A percentile compares a stretch with the other conserved stretches of the same genome.
Evolutionary conservation across 1,139 yeast species (phyloP).

Genomic region (Candida anutae): DNA sequence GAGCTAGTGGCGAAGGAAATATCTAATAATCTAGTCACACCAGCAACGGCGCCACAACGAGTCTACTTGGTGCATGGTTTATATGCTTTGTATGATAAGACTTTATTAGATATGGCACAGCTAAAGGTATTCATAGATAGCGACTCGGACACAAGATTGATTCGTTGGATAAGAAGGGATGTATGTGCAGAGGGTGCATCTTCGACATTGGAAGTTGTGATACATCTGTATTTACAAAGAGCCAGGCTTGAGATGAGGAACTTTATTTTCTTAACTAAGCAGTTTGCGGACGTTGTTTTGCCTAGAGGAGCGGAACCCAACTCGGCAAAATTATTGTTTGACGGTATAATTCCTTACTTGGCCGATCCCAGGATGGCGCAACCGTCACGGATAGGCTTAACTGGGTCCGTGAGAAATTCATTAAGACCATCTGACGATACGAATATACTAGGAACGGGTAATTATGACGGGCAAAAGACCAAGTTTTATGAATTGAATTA

Average conservation of each 20-base stretch:
- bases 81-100: conserved; percentile 66
- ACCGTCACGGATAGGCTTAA: conserved; percentile 10
- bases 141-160: conserved; percentile 77
- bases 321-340: conserved; percentile 65
- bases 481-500: conserved; percentile 42
- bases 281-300: conserved; percentile 71
- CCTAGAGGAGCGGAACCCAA: conserved; percentile 64
- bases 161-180: conserved; percentile 58
- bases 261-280: conserved; percentile 69
- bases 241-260: conserved; percentile 75
- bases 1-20: conserved; percentile 14
- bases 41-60: conserved; percentile 13
- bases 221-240: conserved; percentile 53
- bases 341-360: conserved; percentile 47
- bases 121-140: conserved; percentile 76
- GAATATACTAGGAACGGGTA: conserved; percentile 28
- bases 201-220: conserved; percentile 37
- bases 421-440: conserved; percentile 21
- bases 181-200: conserved; percentile 16
- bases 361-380: conserved; percentile 23
- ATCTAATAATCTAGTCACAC: conserved; percentile 6
- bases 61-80: conserved; percentile 67
- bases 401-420: conserved; percentile 7
- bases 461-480: conserved; percentile 40
- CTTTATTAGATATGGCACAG: conserved; percentile 50